These are phyloP conservation scores for Arthrobotrys sinensis DNA, from an alignment of 2,329 filamentous ascomycete species.

Conservation along the genomic window DNA sequence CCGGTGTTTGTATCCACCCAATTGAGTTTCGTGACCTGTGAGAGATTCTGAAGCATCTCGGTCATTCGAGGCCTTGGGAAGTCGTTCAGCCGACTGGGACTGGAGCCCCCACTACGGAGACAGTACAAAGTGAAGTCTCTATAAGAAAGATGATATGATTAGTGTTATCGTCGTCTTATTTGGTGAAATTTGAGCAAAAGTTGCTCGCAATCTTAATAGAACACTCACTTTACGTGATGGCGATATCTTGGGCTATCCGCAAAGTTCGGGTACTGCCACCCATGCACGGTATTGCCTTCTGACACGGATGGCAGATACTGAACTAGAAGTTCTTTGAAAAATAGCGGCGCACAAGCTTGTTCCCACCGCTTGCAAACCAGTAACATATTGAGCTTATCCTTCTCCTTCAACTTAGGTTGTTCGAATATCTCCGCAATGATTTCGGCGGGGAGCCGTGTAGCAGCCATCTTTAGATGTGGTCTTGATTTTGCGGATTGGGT, in stretches of 20 bases:
- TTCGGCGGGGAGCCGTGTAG: not conserved
- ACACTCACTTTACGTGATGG: conserved; percentile 5
- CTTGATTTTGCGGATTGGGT: not conserved
- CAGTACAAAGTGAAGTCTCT: conserved; percentile 5
- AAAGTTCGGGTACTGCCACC: conserved; percentile 9
- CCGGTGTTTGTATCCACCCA: not conserved
- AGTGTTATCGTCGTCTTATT: too few relatives aligned
- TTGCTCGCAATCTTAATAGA: not conserved
- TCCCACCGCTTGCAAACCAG: conserved; percentile 8
- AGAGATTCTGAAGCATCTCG: not conserved
- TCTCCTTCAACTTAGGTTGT: conserved; percentile 6
- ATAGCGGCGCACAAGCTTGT: conserved; percentile 9
- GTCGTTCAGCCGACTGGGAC: not conserved
- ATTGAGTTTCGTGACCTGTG: conserved; percentile 6
- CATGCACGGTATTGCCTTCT: not conserved
- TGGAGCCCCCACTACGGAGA: not conserved
- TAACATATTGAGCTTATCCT: conserved; percentile 17
- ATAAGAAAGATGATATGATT: not conserved
- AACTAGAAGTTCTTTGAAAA: conserved; percentile 7
- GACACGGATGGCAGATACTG: not conserved
- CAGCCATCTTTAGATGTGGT: not conserved
- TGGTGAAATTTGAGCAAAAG: too few relatives aligned
- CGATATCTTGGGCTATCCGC: not conserved
- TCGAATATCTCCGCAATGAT: conserved; percentile 9
- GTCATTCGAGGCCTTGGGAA: not conserved